Percentiles rank a stretch among this genome's conserved stretches.
These are phyloP conservation scores for Sugiyamaella valdiviana DNA, from an alignment of 805 yeast genomes.

Conservation along the genomic window DNA sequence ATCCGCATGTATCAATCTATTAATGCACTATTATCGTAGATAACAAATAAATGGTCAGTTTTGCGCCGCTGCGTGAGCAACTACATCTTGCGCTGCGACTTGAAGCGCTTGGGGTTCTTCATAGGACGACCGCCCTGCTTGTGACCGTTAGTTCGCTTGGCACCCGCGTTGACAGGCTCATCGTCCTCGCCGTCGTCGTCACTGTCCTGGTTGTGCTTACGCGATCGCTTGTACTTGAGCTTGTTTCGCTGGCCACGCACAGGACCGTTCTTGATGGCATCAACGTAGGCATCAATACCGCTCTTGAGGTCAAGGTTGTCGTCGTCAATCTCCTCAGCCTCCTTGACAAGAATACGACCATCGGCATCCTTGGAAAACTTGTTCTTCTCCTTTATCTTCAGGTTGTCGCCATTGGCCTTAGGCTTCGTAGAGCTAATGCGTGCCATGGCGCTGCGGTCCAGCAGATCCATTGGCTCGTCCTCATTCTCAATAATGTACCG, in stretches of 20 bases:
- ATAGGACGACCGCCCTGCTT: neutral
- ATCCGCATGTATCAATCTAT: too few species aligned
- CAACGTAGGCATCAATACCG: constrained; percentile 87
- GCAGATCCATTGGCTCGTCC: constrained; percentile 77
- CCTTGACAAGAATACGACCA: constrained; percentile 63
- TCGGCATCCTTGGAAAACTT: constrained; percentile 44
- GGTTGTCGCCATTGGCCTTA: constrained; percentile 41
- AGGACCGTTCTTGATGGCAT: constrained; percentile 90
- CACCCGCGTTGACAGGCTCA: constrained; percentile 20
- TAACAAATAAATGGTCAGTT: neutral
- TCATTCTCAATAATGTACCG: constrained; percentile 70
- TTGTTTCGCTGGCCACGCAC: constrained; percentile 88
- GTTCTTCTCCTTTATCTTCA: constrained; percentile 27
- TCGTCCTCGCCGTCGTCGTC: constrained; percentile 49
- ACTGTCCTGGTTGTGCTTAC: constrained; percentile 45
- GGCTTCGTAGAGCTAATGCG: constrained; percentile 89
- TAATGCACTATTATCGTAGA: neutral
- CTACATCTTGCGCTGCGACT: neutral
- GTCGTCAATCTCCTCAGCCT: constrained; percentile 27
- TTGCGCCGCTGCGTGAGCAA: too few species aligned
- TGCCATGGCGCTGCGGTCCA: constrained; percentile 78
- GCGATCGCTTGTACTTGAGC: constrained; percentile 74
- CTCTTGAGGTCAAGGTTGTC: constrained; percentile 18
- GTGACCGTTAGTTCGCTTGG: neutral
- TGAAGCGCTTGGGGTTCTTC: neutral